Evolutionary conservation across 495 filamentous ascomycete genomes (phyloP).

Genomic region (Penicillium nucicola): DNA sequence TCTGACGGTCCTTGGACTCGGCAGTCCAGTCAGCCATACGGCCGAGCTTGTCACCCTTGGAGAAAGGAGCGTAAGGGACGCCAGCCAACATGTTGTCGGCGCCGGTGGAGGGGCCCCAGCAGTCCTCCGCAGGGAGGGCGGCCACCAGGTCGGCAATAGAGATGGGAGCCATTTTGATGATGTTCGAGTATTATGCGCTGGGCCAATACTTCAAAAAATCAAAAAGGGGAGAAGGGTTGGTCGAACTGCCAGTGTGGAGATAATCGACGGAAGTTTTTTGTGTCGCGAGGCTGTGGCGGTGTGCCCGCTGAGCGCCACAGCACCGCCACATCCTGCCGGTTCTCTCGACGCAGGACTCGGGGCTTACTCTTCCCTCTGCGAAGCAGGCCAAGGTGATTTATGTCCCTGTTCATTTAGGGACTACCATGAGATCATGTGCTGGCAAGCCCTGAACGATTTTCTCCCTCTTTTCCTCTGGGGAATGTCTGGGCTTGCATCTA

Average conservation of each 20-base stretch:
- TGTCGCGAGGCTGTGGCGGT: constrained; percentile 44
- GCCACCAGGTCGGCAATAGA: constrained; percentile 59
- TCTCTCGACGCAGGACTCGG: too few species aligned
- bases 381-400: too few species aligned
- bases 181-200: constrained; percentile 12
- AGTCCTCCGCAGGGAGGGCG: constrained; percentile 60
- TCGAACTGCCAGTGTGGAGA: constrained; percentile 25
- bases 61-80: constrained; percentile 95
- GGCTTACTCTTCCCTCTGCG: too few species aligned
- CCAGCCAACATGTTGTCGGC: constrained; percentile 84
- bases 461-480: too few species aligned
- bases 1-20: constrained; percentile 84
- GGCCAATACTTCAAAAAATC: constrained; percentile 12
- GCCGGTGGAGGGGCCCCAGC: constrained; percentile 82
- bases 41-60: constrained; percentile 96
- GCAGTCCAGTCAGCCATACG: constrained; percentile 98
- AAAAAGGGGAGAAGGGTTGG: constrained; percentile 13
- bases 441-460: too few species aligned
- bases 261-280: constrained; percentile 38
- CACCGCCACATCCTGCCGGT: background rate
- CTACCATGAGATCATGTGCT: too few species aligned
- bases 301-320: constrained; percentile 26
- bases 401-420: too few species aligned
- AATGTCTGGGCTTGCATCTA: too few species aligned
- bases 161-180: constrained; percentile 47